phyloP scores from a whole-genome alignment of 441 rosid genomes.

The Aleurites moluccanus region DNA sequence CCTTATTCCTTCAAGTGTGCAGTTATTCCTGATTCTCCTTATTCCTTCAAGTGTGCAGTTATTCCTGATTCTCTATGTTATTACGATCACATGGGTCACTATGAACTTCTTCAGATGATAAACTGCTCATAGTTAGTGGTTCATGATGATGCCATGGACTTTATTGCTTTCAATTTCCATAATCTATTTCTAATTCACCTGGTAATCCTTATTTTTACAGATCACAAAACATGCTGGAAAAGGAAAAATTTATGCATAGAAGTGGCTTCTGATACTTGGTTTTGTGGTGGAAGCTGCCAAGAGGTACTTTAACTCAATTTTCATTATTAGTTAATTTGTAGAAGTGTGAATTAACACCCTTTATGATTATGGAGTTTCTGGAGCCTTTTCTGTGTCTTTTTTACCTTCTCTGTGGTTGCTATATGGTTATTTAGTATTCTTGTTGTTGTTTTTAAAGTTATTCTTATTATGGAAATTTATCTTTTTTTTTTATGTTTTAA shows the following conservation, averaged over 20 bases:
- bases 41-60: not conserved
- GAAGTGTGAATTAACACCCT: conserved; percentile 11
- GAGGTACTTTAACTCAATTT: conserved; percentile 49
- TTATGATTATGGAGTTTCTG: conserved; percentile 12
- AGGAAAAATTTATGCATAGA: conserved; percentile 36
- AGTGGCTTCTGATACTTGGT: conserved; percentile 51
- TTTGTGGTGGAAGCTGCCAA: conserved; percentile 66
- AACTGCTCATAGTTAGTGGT: not conserved
- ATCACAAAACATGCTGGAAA: conserved; percentile 64
- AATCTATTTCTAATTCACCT: conserved; percentile 26
- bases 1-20: not conserved
- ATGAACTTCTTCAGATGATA: not conserved
- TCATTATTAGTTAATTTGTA: conserved; percentile 7
- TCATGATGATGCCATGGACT: not conserved
- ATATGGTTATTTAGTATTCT: not conserved
- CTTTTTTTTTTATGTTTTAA: not conserved
- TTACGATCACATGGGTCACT: not conserved
- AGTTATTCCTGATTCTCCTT: conserved; percentile 3
- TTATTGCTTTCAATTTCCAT: conserved; percentile 18
- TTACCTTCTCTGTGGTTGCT: not conserved
- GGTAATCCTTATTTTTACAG: conserved; percentile 41
- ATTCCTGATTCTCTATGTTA: conserved; percentile 7
- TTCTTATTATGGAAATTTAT: not conserved
- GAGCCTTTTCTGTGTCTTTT: not conserved
- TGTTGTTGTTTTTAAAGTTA: not conserved